phyloP scores from a whole-genome alignment of 495 filamentous ascomycete species.

The Neurospora terricola region DNA sequence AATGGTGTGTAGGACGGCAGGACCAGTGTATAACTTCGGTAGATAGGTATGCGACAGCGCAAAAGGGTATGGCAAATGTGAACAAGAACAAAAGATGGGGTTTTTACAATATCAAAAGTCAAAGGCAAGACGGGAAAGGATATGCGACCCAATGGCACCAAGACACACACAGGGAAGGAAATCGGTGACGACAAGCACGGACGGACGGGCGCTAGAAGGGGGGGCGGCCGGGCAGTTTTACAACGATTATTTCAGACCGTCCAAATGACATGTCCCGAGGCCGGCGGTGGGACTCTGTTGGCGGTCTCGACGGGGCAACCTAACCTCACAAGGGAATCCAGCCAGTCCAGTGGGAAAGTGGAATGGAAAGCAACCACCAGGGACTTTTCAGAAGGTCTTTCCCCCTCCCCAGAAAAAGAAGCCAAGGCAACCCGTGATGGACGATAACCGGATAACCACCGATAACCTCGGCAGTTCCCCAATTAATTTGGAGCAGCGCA shows the following conservation, averaged over 20 bases:
- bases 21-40: neutral
- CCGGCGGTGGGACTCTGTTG: neutral
- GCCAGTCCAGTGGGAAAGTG: neutral
- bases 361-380: neutral
- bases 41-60: neutral
- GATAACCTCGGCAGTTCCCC: constrained; percentile 9
- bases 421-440: constrained; percentile 1
- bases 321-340: neutral
- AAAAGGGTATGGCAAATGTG: neutral
- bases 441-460: constrained; percentile 8
- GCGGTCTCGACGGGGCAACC: neutral
- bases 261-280: neutral
- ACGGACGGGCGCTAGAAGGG: neutral
- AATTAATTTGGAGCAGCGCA: neutral
- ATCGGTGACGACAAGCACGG: neutral
- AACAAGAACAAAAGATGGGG: neutral
- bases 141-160: neutral
- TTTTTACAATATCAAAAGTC: neutral
- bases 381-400: neutral
- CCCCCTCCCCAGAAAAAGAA: neutral
- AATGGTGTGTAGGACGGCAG: neutral
- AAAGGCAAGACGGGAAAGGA: neutral
- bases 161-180: neutral
- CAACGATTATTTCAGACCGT: neutral
- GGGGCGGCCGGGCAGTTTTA: neutral